phyloP scores from a whole-genome alignment of 768 basidiomycete species.

The Rhodotorula sphaerocarpa region DNA sequence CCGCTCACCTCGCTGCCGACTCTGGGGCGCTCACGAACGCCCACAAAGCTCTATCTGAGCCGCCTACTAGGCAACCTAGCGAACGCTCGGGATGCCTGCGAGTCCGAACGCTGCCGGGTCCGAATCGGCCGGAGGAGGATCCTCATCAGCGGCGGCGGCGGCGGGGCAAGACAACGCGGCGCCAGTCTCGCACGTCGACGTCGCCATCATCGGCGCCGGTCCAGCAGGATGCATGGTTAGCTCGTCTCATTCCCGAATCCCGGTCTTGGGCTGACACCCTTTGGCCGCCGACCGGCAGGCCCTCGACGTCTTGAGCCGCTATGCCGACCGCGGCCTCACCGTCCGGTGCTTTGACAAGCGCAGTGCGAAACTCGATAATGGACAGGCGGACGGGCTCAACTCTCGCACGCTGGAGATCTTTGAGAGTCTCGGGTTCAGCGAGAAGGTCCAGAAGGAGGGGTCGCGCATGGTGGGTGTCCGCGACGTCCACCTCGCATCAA shows the following conservation, averaged over 20 bases:
- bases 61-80: too few species aligned
- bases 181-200: not conserved
- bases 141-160: too few species aligned
- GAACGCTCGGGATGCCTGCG: too few species aligned
- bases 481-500: too few species aligned
- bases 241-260: too few species aligned
- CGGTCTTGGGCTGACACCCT: not conserved
- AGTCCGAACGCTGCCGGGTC: too few species aligned
- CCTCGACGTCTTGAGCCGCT: constrained; percentile 20
- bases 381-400: constrained; percentile 40
- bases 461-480: constrained; percentile 22
- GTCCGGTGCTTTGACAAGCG: constrained; percentile 38
- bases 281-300: constrained; percentile 1
- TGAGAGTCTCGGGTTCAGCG: constrained; percentile 36
- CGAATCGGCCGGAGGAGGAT: too few species aligned
- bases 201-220: constrained; percentile 22
- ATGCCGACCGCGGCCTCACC: constrained; percentile 17
- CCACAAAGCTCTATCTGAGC: too few species aligned
- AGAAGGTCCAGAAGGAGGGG: constrained; percentile 36
- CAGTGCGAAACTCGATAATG: constrained; percentile 34
- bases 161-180: too few species aligned
- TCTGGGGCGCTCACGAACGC: too few species aligned
- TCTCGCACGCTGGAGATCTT: constrained; percentile 38
- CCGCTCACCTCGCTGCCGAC: too few species aligned
- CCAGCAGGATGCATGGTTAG: constrained; percentile 35